phyloP scores from a whole-genome alignment of 176 grass and related monocot species.

The Hordeum marinum region DNA sequence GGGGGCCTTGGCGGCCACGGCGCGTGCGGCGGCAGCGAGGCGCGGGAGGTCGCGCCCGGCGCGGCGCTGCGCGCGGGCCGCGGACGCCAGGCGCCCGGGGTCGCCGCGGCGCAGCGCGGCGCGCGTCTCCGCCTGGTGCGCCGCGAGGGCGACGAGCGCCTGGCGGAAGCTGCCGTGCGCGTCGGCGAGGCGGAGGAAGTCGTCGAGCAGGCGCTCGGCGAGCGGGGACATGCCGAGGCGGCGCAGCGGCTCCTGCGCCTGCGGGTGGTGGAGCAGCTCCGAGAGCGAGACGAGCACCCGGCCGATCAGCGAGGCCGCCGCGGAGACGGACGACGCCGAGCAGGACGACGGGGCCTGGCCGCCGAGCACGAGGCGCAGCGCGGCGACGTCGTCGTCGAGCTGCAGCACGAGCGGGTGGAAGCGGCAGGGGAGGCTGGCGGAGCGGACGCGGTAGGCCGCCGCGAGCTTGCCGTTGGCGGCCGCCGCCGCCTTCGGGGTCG shows the following conservation, averaged over 20 bases:
- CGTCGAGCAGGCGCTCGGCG: constrained; percentile 41
- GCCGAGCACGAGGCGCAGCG: constrained; percentile 44
- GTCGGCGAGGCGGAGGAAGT: constrained; percentile 51
- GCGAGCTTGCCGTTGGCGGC: constrained; percentile 21
- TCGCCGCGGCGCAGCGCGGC: constrained; percentile 37
- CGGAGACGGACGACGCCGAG: constrained; percentile 26
- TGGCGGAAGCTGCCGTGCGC: constrained; percentile 51
- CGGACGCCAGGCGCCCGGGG: constrained; percentile 17
- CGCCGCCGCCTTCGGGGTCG: background rate
- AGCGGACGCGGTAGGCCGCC: constrained; percentile 52
- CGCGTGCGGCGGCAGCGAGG: constrained; percentile 25
- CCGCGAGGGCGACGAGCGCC: constrained; percentile 22
- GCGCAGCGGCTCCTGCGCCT: constrained; percentile 50
- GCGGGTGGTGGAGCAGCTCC: constrained; percentile 51
- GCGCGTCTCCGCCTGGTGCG: constrained; percentile 22
- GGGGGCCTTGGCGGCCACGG: background rate
- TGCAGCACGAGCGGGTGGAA: constrained; percentile 71
- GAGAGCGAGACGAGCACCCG: constrained; percentile 39
- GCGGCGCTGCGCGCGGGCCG: constrained; percentile 43
- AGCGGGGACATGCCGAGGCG: background rate
- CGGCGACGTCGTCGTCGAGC: constrained; percentile 67
- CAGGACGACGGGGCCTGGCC: background rate
- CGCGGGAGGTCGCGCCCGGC: constrained; percentile 21
- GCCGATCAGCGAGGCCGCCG: constrained; percentile 28
- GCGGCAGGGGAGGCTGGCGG: constrained; percentile 63